Base-by-base conservation (phyloP, 495 filamentous ascomycete species). In the Neurospora hispaniola region DNA sequence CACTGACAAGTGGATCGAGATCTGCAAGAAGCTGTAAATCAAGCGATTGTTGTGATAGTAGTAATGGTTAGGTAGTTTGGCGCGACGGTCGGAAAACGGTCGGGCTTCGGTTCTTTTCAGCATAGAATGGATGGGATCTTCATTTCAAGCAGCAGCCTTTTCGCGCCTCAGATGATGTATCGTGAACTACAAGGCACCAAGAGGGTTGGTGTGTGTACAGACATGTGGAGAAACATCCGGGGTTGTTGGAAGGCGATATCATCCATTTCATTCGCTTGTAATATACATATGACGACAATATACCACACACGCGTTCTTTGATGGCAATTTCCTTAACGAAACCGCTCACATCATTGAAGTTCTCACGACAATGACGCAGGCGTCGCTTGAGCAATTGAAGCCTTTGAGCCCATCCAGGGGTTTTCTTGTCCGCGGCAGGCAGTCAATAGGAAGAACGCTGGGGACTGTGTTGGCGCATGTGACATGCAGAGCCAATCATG, bases 1-100 rank as follows among this genome's bases (percentile, higher is more conserved):
- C 82, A 98, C 96, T 70, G 93, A 94, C 79, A 94, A 96, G 81
- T 98, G 93, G 87, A 91, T 94, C 82, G 94, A 98, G 88, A 89
- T 98, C 75, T 77, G 90, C 94, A 80, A 85, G 80, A 94, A 92
- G 85, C 86, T 99, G 84, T 99, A 92, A 94, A 66, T 71, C 62
- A 40, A 44, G 73, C 41, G 20, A 69, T 39, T 68, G 70, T 72
- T 62, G 70, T 48, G 54, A 71, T 70, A 46, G 73, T 66, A 66
- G 54, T 66, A 66, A 66, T 66, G 73, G 48, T 75, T 75, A 40
- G 74, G 75, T 75, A 76, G 75, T 76, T 76, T 69, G 78, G 76
- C 76, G 77, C 71, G 80, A 77, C 73, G 78, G 59, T 74, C 75
- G 78, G 75, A 75, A 70, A 70, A 62, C 69, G 79, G 74, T 74